Percentiles rank a stretch among this genome's conserved stretches.
phyloP scores from a whole-genome alignment of 2,329 filamentous ascomycete species.

The Fusarium pseudonygamai region DNA sequence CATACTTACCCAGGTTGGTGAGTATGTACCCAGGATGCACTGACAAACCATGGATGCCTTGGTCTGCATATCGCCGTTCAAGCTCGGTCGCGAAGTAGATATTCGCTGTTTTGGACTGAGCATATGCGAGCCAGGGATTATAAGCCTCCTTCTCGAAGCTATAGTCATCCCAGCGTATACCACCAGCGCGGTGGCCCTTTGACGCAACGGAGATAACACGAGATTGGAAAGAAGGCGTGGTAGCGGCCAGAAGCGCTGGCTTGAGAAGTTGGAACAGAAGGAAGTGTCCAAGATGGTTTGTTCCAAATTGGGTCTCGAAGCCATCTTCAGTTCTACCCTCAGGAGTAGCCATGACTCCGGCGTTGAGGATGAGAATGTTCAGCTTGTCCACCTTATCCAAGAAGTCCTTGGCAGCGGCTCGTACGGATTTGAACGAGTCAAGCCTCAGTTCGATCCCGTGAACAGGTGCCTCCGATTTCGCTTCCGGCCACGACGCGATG shows the following conservation, averaged over 20 bases:
- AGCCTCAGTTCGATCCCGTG: not conserved
- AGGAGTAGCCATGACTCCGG: slow-evolving; percentile 19
- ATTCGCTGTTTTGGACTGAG: slow-evolving; percentile 31
- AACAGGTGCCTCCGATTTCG: not conserved
- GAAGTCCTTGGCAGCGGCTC: not conserved
- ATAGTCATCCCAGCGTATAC: slow-evolving; percentile 23
- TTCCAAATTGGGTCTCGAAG: slow-evolving; percentile 39
- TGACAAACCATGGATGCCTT: slow-evolving; percentile 19
- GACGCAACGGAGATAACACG: slow-evolving; percentile 59
- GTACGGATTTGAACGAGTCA: slow-evolving; percentile 7
- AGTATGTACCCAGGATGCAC: slow-evolving; percentile 21
- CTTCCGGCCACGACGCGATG: not conserved
- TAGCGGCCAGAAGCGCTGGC: slow-evolving; percentile 50
- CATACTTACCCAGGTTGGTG: slow-evolving; percentile 1
- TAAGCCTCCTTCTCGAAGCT: slow-evolving; percentile 26
- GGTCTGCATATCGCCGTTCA: slow-evolving; percentile 10
- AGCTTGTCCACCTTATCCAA: not conserved
- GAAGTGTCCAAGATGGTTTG: slow-evolving; percentile 43
- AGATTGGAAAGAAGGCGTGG: slow-evolving; percentile 52
- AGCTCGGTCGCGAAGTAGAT: slow-evolving; percentile 36
- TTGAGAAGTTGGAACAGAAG: slow-evolving; percentile 52
- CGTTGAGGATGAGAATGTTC: slow-evolving; percentile 13
- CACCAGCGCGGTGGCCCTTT: slow-evolving; percentile 47
- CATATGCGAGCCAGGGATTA: slow-evolving; percentile 26
- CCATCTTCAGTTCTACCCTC: slow-evolving; percentile 25